Evolutionary conservation across 2,329 filamentous ascomycete genomes (phyloP), one percentile per base, ranked within the genome.

Genomic region (Sporothrix brunneoviolacea): DNA sequence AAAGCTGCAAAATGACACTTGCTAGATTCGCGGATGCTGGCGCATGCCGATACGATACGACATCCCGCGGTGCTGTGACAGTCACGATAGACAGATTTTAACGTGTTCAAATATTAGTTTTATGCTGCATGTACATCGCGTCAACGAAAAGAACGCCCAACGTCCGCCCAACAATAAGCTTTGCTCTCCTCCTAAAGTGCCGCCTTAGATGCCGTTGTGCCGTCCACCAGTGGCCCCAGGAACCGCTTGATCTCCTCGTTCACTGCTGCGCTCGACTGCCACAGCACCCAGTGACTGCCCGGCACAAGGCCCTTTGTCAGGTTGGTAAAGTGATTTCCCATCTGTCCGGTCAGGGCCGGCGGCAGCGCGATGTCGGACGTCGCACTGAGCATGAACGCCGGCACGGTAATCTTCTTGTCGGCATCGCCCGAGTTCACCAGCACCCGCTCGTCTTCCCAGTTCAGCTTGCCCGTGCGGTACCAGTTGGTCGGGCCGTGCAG

Each of bases 401-500:
- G 88, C 60, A 80, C 70, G 41, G 73, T 67, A 47, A 87, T 71
- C 50, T 65, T 73, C 24, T 51, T 37, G 44, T 81, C 81, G 32
- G 13, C 27, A 28, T 30, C 81, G 60, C 82, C 82, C 54, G 86
- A 70, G 35, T 33, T 33, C 32, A 73, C 72, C 36, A 87, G 70
- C 37, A 72, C 64, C 42, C 65, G 58, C 62, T 96, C 93, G 56
- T 96, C 88, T 36, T 88, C 77, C 63, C 75, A 86, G 67, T 95
- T 95, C 56, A 84, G 66, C 64, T 79, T 71, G 18, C 79, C 73
- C 3, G 79, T 86, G 38, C 90, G 82, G 70, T 98, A 98, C 88
- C 89, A 96, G 68, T 91, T 93, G 54, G 89, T 72, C 15, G 89
- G 88, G 1, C 89, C 89, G 57, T 83, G 80, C 57, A 97, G 67